These are phyloP conservation scores for Cercospora zeae-maydis DNA, from an alignment of 2,329 filamentous ascomycete genomes.

Conservation along the genomic window DNA sequence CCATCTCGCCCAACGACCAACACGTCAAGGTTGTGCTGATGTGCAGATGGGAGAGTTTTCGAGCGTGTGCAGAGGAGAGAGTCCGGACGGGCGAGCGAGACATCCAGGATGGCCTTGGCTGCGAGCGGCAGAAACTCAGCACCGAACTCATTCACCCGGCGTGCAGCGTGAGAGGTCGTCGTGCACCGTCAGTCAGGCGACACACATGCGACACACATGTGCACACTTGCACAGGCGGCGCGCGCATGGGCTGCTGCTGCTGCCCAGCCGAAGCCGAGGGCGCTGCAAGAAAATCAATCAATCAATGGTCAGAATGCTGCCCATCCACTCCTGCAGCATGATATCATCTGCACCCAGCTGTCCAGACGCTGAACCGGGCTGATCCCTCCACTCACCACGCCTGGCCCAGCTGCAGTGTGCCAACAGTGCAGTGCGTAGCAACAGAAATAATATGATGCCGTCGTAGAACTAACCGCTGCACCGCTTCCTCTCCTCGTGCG, in stretches of 20 bases:
- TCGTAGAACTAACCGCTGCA: too few relatives aligned
- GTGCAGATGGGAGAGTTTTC: neutral
- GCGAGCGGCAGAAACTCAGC: neutral
- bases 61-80: neutral
- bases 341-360: slow-evolving; percentile 1
- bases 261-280: neutral
- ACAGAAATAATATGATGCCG: neutral
- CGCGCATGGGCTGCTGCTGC: neutral
- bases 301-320: too few relatives aligned
- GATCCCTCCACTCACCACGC: neutral
- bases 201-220: neutral
- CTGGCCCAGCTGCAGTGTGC: slow-evolving; percentile 1
- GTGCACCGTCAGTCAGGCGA: too few relatives aligned
- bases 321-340: slow-evolving; percentile 3
- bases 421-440: neutral
- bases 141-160: too few relatives aligned
- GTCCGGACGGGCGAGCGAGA: neutral
- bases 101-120: slow-evolving; percentile 6
- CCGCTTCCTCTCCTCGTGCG: neutral
- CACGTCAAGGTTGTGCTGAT: slow-evolving; percentile 3
- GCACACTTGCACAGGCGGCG: too few relatives aligned
- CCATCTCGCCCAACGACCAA: neutral
- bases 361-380: neutral
- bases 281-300: neutral
- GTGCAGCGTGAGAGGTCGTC: too few relatives aligned